Evolutionary conservation across 73 alveolate species (phyloP), one percentile per base, ranked within the genome.

Genomic region (Uronychia setigera): DNA sequence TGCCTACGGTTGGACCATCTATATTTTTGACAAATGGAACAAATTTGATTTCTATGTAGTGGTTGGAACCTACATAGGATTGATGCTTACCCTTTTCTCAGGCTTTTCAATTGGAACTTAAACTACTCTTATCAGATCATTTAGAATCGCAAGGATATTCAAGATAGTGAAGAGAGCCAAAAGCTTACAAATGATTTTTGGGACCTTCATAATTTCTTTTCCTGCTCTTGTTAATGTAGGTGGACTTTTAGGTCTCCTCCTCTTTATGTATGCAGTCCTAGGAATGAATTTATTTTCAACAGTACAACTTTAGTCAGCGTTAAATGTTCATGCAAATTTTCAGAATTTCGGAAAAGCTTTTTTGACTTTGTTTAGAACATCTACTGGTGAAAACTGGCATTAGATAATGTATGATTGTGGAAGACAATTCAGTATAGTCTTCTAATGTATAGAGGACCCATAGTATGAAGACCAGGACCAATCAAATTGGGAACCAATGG

Each of bases 371-470:
- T 87, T 87, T 74, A 74, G 87, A 58, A 29, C 79, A 30, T 35
- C 93, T 28, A 97, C 99, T 35, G 99, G 99, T n/a, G 99, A 97
- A 81, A 79, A 86, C 81, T 97, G 99, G 98, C 92, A 94, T 76
- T 80, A 80, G 60, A 85, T 97, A 13, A 95, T 95, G 99, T 89
- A 83, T 88, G 99, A 96, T 74, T 74, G 91, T 28, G 76, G 74
- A 26, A 74, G 78, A 29, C 9, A 5, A 30, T 33, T 35, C 27
- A 75, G 85, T 27, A 78, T 83, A 32, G 60, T 74, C 46, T 75
- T 34, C 29, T 76, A 74, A 28, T 83, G 90, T 58, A 80, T 33
- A 32, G 85, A 83, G 11, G 76, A 76, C 30, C 90, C 90, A 34
- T 75, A 79, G 14, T 83, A 83, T 75, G 80, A 76, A 74, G 80